phyloP scores from a whole-genome alignment of 768 basidiomycete genomes.

The Hortiboletus campestris region DNA sequence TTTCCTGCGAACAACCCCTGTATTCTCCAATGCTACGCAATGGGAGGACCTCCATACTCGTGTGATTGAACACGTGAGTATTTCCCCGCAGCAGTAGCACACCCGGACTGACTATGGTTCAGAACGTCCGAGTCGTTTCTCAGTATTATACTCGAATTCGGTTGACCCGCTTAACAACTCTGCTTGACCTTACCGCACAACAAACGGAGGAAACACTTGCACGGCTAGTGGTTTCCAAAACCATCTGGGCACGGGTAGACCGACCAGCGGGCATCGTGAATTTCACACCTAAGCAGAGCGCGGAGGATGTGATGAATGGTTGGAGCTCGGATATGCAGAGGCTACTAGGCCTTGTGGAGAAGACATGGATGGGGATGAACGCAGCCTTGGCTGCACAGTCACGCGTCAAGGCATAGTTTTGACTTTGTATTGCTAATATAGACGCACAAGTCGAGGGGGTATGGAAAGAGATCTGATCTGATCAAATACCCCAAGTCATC shows the following conservation, averaged over 20 bases:
- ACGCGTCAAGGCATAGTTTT: constrained; percentile 44
- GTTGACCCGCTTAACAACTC: constrained; percentile 72
- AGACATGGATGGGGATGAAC: constrained; percentile 98
- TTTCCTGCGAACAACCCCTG: constrained; percentile 72
- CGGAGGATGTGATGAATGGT: constrained; percentile 95
- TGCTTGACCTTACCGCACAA: constrained; percentile 80
- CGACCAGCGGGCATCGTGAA: constrained; percentile 86
- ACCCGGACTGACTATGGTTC: constrained; percentile 4
- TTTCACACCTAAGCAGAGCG: constrained; percentile 78
- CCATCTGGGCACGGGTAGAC: constrained; percentile 92
- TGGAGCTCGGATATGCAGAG: constrained; percentile 98
- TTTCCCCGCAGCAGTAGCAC: constrained; percentile 8
- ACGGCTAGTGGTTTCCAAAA: constrained; percentile 86
- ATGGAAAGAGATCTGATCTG: neutral
- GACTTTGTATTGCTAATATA: constrained; percentile 15
- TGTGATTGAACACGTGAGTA: constrained; percentile 90
- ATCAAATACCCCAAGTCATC: constrained; percentile 11
- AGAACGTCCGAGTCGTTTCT: constrained; percentile 96
- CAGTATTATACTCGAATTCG: constrained; percentile 95
- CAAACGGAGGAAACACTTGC: constrained; percentile 89
- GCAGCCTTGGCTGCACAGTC: constrained; percentile 85
- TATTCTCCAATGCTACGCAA: constrained; percentile 74
- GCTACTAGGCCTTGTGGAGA: constrained; percentile 87
- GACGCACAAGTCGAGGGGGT: neutral
- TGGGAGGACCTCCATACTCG: constrained; percentile 97